A percentile compares a stretch with the other conserved stretches of the same genome.
These are phyloP conservation scores for Arxiozyma telluris DNA, from an alignment of 1,139 yeast genomes.

Conservation along the genomic window DNA sequence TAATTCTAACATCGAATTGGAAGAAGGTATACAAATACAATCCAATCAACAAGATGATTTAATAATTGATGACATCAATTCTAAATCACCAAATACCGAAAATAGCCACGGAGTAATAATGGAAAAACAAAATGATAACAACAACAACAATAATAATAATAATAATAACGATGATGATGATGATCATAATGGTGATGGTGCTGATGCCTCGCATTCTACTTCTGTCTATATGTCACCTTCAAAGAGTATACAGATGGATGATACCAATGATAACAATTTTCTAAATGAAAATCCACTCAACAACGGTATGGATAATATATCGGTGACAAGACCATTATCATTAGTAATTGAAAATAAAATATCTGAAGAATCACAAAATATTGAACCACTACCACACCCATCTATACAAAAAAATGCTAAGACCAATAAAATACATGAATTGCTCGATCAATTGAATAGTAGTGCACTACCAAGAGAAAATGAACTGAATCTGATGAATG, in stretches of 20 bases:
- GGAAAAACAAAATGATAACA: no score
- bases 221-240: not conserved
- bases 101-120: not conserved
- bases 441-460: conserved; percentile 26
- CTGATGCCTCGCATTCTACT: not conserved
- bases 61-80: not conserved
- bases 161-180: no score
- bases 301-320: not conserved
- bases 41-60: not conserved
- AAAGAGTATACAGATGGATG: no score
- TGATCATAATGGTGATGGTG: not conserved
- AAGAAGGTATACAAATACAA: not conserved
- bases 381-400: not conserved
- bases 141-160: no score
- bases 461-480: conserved; percentile 12
- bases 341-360: no score
- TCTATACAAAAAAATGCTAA: not conserved
- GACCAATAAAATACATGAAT: conserved; percentile 19
- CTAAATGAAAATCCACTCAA: not conserved
- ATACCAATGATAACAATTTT: no score
- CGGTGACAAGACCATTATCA: conserved; percentile 14
- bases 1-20: not conserved
- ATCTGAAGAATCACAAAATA: not conserved
- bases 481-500: not conserved
- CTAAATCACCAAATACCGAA: not conserved